Base-by-base conservation (phyloP, 108 stramenopile species). In the Bacterosira constricta region DNA sequence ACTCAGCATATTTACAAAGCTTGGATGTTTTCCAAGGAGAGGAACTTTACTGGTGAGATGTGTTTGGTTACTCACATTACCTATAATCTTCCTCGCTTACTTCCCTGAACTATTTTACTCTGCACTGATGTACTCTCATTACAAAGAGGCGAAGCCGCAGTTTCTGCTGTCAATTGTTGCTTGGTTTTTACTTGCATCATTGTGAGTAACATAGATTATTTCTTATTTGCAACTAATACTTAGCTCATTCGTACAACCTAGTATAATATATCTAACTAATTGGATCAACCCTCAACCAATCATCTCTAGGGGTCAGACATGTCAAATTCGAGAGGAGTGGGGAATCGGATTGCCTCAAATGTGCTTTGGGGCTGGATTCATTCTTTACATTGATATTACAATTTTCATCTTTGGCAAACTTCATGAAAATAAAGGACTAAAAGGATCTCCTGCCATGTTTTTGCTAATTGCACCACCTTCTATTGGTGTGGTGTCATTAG, bases 111-210 rank as follows among this genome's bases (percentile, higher is more conserved):
- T 26, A n/a, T n/a, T n/a, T n/a, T n/a, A n/a, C n/a, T n/a, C n/a
- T n/a, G n/a, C n/a, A n/a, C n/a, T n/a, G n/a, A n/a, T n/a, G n/a
- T 27, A 27, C 15, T 53, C 31, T 8, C 4, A 49, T 53, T 15
- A 5, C 31, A 6, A 11, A 53, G 31, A 23, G 1, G 50, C 62
- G 13, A 30, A 50, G 15, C 70, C 71, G 27, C 78, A 53, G 63
- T 79, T 72, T 32, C 56, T 79, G 21, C 38, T 79, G 36, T 73
- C 71, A 6, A 73, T 52, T 13, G 71, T 79, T 4, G 78, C 65
- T 0, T 79, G 71, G 71, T 66, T 66, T 29, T 21, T 79, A 2
- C 60, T 79, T 4, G 30, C 53, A 18, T 27, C 26, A 2, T 66
- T 79, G 13, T n/a, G n/a, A n/a, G n/a, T n/a, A n/a, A n/a, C n/a